These are phyloP conservation scores for Ilyonectria destructans DNA, from an alignment of 2,329 filamentous ascomycete species.

Conservation along the genomic window DNA sequence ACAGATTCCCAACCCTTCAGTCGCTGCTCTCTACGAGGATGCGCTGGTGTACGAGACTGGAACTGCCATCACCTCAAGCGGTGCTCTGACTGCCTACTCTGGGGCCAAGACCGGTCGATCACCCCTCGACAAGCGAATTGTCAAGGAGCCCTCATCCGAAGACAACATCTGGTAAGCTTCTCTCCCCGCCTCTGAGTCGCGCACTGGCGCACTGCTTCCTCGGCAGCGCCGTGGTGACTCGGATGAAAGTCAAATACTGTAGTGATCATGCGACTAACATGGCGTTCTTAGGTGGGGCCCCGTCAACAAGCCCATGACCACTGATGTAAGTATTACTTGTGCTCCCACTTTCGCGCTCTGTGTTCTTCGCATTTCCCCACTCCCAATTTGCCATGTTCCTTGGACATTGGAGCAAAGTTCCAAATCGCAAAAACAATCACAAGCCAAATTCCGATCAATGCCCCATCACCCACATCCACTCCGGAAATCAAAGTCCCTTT, in stretches of 20 bases:
- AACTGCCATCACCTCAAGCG: slow-evolving; percentile 95
- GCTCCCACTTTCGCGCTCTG: slow-evolving; percentile 31
- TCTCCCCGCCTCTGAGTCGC: slow-evolving; percentile 16
- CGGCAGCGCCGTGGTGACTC: slow-evolving; percentile 30
- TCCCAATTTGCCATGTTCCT: slow-evolving; percentile 23
- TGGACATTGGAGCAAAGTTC: slow-evolving; percentile 33
- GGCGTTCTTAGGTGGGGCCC: slow-evolving; percentile 82
- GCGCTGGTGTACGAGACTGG: slow-evolving; percentile 97
- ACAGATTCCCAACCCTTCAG: slow-evolving; percentile 90
- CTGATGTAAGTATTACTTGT: slow-evolving; percentile 77
- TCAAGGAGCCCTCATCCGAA: slow-evolving; percentile 91
- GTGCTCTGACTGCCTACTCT: slow-evolving; percentile 96
- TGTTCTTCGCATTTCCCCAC: slow-evolving; percentile 30
- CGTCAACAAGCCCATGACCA: slow-evolving; percentile 98
- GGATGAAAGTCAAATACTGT: slow-evolving; percentile 19
- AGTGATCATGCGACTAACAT: slow-evolving; percentile 51
- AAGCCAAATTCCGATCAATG: slow-evolving; percentile 31
- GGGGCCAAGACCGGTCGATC: slow-evolving; percentile 98
- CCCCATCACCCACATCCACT: slow-evolving; percentile 39
- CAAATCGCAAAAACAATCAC: slow-evolving; percentile 33
- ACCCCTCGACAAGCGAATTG: slow-evolving; percentile 96
- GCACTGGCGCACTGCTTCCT: slow-evolving; percentile 36
- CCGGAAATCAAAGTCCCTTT: slow-evolving; percentile 45
- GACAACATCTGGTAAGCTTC: slow-evolving; percentile 85
- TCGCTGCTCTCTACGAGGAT: slow-evolving; percentile 98